Conservation (phyloP, 768 basidiomycete species). For the Russula sp. region DNA sequence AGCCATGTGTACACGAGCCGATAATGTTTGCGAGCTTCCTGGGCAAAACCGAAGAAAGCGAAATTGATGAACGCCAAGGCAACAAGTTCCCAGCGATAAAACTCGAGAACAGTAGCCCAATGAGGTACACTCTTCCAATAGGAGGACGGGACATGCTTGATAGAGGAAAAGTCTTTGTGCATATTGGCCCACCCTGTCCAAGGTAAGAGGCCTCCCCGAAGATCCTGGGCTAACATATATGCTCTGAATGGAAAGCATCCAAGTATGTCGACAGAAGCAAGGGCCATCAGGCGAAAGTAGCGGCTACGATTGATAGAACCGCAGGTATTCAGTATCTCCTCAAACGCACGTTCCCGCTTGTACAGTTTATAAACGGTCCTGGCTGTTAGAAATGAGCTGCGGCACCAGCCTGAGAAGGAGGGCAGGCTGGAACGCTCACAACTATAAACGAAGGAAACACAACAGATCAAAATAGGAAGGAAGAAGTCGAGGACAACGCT, state of each 20-base stretch:
- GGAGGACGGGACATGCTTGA: conserved; percentile 32
- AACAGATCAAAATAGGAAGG: conserved; percentile 21
- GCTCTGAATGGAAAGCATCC: conserved; percentile 30
- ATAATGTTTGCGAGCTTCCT: too few relatives aligned
- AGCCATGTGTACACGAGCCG: too few relatives aligned
- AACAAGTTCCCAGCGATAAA: too few relatives aligned
- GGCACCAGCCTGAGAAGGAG: too few relatives aligned
- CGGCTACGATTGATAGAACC: conserved; percentile 35
- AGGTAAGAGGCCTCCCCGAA: conserved; percentile 25
- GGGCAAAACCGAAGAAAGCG: too few relatives aligned
- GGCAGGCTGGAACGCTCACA: conserved; percentile 25
- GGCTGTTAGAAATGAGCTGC: conserved; percentile 14
- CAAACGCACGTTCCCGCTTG: conserved; percentile 25
- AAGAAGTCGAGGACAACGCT: conserved; percentile 30
- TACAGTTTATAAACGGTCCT: conserved; percentile 26
- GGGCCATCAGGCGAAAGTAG: conserved; percentile 37
- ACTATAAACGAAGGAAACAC: conserved; percentile 31
- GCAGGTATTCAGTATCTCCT: conserved; percentile 22
- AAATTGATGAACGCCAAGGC: too few relatives aligned
- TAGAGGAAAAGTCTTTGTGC: conserved; percentile 40
- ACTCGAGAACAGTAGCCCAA: too few relatives aligned
- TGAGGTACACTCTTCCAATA: conserved; percentile 30
- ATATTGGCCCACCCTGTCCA: conserved; percentile 44
- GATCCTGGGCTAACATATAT: conserved; percentile 28
- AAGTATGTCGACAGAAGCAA: conserved; percentile 28